Conservation (phyloP, 139 green algal species). For the Spirogloea muscicola region DNA sequence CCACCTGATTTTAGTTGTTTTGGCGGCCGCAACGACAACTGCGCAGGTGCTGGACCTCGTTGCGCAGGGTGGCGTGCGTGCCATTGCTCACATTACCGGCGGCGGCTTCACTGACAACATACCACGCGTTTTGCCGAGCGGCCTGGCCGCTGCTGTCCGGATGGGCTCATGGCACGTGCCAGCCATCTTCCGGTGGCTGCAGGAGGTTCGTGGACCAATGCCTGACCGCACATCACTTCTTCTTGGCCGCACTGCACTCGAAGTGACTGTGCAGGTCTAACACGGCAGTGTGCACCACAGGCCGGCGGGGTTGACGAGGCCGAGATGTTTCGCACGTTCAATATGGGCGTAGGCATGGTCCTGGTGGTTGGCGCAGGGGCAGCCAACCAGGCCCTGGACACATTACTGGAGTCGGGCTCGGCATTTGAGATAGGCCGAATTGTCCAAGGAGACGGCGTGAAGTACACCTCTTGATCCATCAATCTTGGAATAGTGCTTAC, state of each 20-base stretch:
- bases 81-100: constrained; percentile 96
- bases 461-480: too few relatives aligned
- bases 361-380: constrained; percentile 62
- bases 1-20: too few relatives aligned
- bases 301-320: constrained; percentile 67
- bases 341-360: constrained; percentile 94
- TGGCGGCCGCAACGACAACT: too few relatives aligned
- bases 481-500: too few relatives aligned
- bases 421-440: too few relatives aligned
- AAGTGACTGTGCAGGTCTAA: too few relatives aligned
- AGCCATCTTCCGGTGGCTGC: constrained; percentile 73
- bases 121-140: constrained; percentile 85
- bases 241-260: too few relatives aligned
- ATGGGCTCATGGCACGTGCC: constrained; percentile 65
- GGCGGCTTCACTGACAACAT: constrained; percentile 97
- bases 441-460: too few relatives aligned
- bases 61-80: constrained; percentile 47
- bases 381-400: too few relatives aligned
- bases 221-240: too few relatives aligned
- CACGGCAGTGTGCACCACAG: too few relatives aligned
- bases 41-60: constrained; percentile 36
- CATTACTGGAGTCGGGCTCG: too few relatives aligned
- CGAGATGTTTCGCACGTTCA: constrained; percentile 98
- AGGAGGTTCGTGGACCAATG: constrained; percentile 58
- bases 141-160: constrained; percentile 57